Conservation (phyloP, 148 eudicot genomes). For the Persicaria maculosa region DNA sequence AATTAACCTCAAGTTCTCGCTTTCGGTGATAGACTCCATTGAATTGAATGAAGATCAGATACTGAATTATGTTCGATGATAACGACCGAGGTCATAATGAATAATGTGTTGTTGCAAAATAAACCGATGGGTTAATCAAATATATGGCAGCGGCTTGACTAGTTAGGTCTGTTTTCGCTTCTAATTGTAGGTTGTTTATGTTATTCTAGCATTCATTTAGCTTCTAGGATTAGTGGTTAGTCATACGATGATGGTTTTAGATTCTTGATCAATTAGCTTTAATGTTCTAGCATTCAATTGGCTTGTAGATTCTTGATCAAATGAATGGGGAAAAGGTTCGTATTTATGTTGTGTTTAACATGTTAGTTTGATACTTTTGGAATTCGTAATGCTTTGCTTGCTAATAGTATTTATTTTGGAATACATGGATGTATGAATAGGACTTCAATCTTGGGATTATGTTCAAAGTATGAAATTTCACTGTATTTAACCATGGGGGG, state of each 20-base stretch:
- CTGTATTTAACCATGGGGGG: no score
- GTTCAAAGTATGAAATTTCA: no score
- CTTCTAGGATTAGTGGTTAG: neutral
- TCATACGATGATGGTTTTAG: neutral
- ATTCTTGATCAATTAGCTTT: no score
- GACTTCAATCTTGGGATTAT: neutral
- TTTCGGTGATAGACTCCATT: no score
- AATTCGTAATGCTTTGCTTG: neutral
- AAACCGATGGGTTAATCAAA: neutral
- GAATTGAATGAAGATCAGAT: no score
- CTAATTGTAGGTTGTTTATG: no score
- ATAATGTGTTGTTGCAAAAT: no score
- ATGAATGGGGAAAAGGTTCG: neutral
- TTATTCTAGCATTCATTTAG: no score
- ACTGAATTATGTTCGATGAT: no score
- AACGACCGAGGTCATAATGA: no score
- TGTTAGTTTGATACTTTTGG: neutral
- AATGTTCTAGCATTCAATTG: neutral
- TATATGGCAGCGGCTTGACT: neutral
- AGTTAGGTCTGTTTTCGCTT: neutral
- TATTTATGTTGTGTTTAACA: neutral
- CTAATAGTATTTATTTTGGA: neutral
- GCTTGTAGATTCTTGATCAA: neutral
- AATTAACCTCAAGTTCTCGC: no score
- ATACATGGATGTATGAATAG: constrained; percentile 57